These are phyloP conservation scores for Epichloe brachyelytri DNA, from an alignment of 2,329 filamentous ascomycete genomes.

Conservation along the genomic window DNA sequence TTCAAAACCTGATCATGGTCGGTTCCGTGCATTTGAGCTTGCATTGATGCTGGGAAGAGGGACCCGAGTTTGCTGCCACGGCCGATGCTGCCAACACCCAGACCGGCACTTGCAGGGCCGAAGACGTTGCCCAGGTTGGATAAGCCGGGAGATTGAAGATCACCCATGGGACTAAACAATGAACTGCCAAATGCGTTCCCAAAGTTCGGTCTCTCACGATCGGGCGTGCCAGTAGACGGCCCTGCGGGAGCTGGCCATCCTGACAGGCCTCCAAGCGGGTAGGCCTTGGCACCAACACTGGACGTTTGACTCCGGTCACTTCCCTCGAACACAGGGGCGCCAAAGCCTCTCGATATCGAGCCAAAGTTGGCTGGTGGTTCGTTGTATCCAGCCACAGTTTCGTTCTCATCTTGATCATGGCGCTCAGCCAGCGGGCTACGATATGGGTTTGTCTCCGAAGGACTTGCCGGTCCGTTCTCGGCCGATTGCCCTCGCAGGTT, in stretches of 20 bases:
- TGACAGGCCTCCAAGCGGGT: constrained; percentile 48
- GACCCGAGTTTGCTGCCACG: constrained; percentile 74
- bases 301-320: constrained; percentile 91
- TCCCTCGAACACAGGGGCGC: constrained; percentile 44
- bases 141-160: constrained; percentile 63
- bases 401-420: constrained; percentile 50
- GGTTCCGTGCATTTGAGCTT: constrained; percentile 71
- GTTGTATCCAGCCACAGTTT: constrained; percentile 30
- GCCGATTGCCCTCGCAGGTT: constrained; percentile 45
- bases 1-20: constrained; percentile 51
- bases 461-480: constrained; percentile 63
- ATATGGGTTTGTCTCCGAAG: constrained; percentile 92
- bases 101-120: constrained; percentile 44
- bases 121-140: constrained; percentile 58
- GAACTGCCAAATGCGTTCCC: constrained; percentile 60
- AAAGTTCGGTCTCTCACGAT: constrained; percentile 46
- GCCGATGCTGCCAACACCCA: constrained; percentile 52
- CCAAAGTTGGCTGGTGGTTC: constrained; percentile 39
- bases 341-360: constrained; percentile 38
- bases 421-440: constrained; percentile 76
- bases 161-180: constrained; percentile 63
- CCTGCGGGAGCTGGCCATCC: constrained; percentile 47
- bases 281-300: constrained; percentile 69
- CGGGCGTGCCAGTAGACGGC: constrained; percentile 52
- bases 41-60: constrained; percentile 78